phyloP scores from a whole-genome alignment of 2,329 filamentous ascomycete species.

The Xylariaceae sp. region DNA sequence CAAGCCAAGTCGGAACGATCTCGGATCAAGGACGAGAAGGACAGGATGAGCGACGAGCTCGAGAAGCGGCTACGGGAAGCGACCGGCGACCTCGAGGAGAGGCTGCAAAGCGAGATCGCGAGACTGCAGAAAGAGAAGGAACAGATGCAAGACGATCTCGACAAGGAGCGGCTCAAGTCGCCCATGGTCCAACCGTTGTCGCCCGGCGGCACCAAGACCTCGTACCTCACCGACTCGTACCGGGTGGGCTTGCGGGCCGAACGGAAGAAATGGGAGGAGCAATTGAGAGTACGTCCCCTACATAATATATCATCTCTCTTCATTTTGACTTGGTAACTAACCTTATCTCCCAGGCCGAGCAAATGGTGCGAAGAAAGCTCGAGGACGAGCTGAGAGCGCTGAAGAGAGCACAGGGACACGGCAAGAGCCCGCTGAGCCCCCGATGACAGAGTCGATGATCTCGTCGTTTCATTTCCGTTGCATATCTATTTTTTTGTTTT shows the following conservation, averaged over 20 bases:
- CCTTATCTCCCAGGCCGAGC: conserved; percentile 31
- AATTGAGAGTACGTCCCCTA: conserved; percentile 36
- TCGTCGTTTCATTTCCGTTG: conserved; percentile 21
- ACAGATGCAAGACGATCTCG: conserved; percentile 37
- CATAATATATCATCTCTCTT: neutral
- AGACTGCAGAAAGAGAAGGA: conserved; percentile 37
- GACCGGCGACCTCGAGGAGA: conserved; percentile 29
- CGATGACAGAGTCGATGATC: conserved; percentile 4
- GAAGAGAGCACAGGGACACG: conserved; percentile 35
- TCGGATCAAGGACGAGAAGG: conserved; percentile 30
- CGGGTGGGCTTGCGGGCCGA: conserved; percentile 36
- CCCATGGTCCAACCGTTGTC: conserved; percentile 27
- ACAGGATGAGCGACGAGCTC: conserved; percentile 30
- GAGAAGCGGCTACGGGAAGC: conserved; percentile 32
- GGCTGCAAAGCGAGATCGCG: conserved; percentile 31
- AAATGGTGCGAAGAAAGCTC: conserved; percentile 36
- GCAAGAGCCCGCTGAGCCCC: conserved; percentile 32
- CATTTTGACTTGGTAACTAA: conserved; percentile 16
- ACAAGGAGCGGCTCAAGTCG: conserved; percentile 35
- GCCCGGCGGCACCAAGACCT: conserved; percentile 34
- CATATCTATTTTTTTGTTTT: conserved; percentile 17
- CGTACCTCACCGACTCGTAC: conserved; percentile 39
- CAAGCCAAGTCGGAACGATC: conserved; percentile 32
- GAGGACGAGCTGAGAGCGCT: conserved; percentile 38
- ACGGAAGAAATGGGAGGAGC: conserved; percentile 41